Base-by-base conservation (phyloP, 2,329 filamentous ascomycete genomes). In the Trichoderma sp. region DNA sequence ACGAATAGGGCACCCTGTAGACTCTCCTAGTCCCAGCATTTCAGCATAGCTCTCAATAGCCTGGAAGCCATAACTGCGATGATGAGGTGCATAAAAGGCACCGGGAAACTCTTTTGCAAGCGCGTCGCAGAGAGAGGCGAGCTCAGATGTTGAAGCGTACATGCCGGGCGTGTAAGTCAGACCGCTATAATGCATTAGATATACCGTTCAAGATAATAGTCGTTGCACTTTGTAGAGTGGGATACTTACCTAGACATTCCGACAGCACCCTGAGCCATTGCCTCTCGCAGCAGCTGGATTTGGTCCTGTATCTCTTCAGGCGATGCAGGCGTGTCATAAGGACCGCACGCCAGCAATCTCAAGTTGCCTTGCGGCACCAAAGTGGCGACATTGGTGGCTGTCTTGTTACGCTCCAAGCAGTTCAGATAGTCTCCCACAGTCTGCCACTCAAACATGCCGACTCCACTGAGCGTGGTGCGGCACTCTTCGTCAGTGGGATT, bases 81-180 rank as follows among this genome's bases (percentile, higher is more conserved):
- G 73, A 47, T 75, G 73, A 4, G 73, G 73, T 2, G 73, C 73
- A 19, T 75, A 75, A 49, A 71, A 75, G 4, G 73, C 70, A 29
- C 73, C 73, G 0, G 73, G 73, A 52, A 68, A 75, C 7, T 74
- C 73, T 27, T 70, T 70, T 3, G 72, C 71, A 14, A 75, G 68
- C 19, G 66, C 68, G 37, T 71, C 70, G 66, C 73, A 75, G 14
- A 75, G 73, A 10, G 71, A 58, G 0, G 70, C 73, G 4, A 75
- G 70, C 57, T 75, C 73, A 3, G 73, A 74, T 4, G 70, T 75
- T 19, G 73, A 75, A n/a, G 73, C 73, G 52, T 75, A 75, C 73
- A 75, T 75, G 65, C 73, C 73, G 10, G 73, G 73, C 5, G 73
- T 75, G 13, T 75, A 75, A 14, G 73, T 75, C 27, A 75, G 68